phyloP scores from a whole-genome alignment of 805 yeast species.

The Myxozyma udenii region DNA sequence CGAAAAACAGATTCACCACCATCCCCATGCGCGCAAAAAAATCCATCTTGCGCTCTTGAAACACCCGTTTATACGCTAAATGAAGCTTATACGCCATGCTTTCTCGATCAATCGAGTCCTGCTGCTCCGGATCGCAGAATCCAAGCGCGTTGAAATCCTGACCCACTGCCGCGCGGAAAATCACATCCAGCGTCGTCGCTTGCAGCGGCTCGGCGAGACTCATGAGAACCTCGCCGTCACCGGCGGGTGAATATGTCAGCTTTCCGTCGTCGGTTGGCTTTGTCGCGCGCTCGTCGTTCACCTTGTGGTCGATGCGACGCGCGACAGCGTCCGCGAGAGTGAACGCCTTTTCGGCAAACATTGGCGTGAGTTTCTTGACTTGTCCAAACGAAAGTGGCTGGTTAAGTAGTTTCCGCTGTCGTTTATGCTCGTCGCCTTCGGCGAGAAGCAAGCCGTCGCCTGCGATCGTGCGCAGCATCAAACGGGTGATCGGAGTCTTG shows the following conservation, averaged over 20 bases:
- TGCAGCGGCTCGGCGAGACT: conserved; percentile 9
- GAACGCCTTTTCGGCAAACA: conserved; percentile 12
- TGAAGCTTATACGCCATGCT: conserved; percentile 12
- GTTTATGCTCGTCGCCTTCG: conserved; percentile 21
- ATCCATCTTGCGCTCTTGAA: neutral
- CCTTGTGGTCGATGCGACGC: neutral
- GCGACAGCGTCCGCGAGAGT: conserved; percentile 5
- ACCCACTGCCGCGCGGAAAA: conserved; percentile 25
- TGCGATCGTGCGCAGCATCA: conserved; percentile 3
- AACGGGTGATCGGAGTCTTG: conserved; percentile 9
- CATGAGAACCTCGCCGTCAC: conserved; percentile 6
- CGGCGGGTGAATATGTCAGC: neutral
- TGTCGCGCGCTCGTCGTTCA: neutral
- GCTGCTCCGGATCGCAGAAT: neutral
- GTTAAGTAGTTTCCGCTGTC: conserved; percentile 16
- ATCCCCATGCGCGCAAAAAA: neutral
- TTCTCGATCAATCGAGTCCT: neutral
- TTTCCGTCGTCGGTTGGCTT: neutral
- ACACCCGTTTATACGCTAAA: conserved; percentile 15
- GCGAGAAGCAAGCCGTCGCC: conserved; percentile 26
- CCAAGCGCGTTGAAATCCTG: conserved; percentile 15
- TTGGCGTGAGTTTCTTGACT: conserved; percentile 18
- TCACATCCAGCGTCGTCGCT: conserved; percentile 22
- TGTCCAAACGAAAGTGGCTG: conserved; percentile 26
- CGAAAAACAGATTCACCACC: neutral